A percentile compares a stretch with the other conserved stretches of the same genome.
Conservation (phyloP, 306 rosid genomes). For the Parietaria judaica region DNA sequence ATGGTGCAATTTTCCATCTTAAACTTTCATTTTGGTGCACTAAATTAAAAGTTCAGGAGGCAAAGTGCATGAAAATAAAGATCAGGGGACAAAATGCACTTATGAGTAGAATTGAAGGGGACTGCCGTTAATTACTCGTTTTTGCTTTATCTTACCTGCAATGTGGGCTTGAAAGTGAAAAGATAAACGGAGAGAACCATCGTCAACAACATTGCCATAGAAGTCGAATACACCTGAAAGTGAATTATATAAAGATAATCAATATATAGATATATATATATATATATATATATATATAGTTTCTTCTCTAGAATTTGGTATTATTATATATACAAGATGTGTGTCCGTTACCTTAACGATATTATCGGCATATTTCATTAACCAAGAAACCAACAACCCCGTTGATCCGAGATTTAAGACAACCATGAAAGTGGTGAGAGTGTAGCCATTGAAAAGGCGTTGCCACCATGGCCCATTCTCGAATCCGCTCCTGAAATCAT, state of each 20-base stretch:
- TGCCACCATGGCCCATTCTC: constrained; percentile 98
- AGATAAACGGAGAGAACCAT: constrained; percentile 66
- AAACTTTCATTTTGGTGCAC: too few relatives aligned
- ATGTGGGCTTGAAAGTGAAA: constrained; percentile 74
- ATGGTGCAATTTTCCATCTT: too few relatives aligned
- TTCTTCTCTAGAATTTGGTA: not conserved
- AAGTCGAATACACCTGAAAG: constrained; percentile 76
- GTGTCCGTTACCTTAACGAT: constrained; percentile 71
- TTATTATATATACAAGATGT: not conserved
- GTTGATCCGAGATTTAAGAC: constrained; percentile 92
- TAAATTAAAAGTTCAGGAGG: too few relatives aligned
- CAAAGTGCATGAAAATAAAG: too few relatives aligned
- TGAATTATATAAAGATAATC: constrained; percentile 7
- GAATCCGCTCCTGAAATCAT: constrained; percentile 86
- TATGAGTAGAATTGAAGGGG: too few relatives aligned
- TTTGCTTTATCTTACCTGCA: constrained; percentile 50
- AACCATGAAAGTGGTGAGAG: constrained; percentile 78
- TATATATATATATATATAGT: too few relatives aligned
- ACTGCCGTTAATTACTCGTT: not conserved
- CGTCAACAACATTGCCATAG: constrained; percentile 96
- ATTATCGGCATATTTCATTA: constrained; percentile 96
- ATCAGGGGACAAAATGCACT: too few relatives aligned
- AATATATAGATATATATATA: too few relatives aligned
- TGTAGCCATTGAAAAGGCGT: constrained; percentile 78
- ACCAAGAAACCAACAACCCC: constrained; percentile 90